Evolutionary conservation across 345 rosid species (phyloP).

Genomic region (Rhodamnia rubescens): DNA sequence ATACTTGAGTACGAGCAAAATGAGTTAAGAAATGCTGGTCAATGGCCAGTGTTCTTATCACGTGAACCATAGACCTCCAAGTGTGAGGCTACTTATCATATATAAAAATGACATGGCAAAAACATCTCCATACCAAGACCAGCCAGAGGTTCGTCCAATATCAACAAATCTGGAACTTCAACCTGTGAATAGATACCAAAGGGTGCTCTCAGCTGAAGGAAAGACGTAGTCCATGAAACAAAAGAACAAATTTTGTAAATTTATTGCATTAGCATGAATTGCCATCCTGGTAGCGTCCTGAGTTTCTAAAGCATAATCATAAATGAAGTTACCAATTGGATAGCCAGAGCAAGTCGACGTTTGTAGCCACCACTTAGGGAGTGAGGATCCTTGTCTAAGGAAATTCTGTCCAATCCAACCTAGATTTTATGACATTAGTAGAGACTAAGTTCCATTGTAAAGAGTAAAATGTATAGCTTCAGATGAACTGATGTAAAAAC

Average conservation of each 20-base stretch:
- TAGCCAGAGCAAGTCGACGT: slow-evolving; percentile 85
- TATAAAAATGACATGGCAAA: slow-evolving; percentile 6
- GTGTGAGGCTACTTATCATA: neutral
- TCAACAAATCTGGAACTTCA: slow-evolving; percentile 69
- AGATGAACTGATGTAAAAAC: neutral
- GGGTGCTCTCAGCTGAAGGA: neutral
- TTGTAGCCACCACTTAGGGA: slow-evolving; percentile 92
- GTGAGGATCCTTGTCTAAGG: slow-evolving; percentile 81
- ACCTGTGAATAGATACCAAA: slow-evolving; percentile 29
- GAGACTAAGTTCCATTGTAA: neutral
- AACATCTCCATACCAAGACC: slow-evolving; percentile 67
- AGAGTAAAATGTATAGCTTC: neutral
- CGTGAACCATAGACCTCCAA: neutral
- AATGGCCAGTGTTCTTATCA: neutral
- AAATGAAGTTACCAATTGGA: slow-evolving; percentile 57
- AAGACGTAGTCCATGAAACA: neutral
- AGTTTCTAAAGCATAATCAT: neutral
- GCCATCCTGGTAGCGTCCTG: neutral
- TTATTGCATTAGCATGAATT: neutral
- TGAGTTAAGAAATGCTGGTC: neutral
- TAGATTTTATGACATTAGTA: slow-evolving; percentile 13
- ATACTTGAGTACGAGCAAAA: neutral
- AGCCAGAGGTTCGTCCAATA: slow-evolving; percentile 93
- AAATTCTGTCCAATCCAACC: slow-evolving; percentile 79
- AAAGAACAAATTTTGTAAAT: neutral